Conservation (phyloP, 768 basidiomycete genomes). For the Pholiota microspora region DNA sequence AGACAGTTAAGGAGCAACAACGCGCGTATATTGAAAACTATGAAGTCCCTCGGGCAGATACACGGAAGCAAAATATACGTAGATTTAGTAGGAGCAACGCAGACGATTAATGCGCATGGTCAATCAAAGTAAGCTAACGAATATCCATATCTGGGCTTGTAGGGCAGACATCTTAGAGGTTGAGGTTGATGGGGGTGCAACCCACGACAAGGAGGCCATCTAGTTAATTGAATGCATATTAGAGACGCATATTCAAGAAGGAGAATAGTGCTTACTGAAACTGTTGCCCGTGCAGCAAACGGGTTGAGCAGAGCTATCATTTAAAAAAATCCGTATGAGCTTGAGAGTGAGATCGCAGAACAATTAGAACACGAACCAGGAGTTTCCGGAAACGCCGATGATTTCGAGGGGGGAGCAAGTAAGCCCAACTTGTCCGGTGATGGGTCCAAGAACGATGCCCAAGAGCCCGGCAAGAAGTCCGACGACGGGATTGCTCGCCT, state of each 20-base stretch:
- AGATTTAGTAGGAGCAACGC: too few species aligned
- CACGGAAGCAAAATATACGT: too few species aligned
- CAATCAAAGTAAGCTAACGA: too few species aligned
- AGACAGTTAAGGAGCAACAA: too few species aligned
- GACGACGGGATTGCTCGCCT: neutral
- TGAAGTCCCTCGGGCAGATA: too few species aligned
- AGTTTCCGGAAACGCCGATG: neutral
- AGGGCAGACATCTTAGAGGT: slow-evolving; percentile 40
- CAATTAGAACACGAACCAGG: neutral
- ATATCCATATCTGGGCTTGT: too few species aligned
- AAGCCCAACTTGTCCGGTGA: neutral
- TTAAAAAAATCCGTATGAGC: neutral
- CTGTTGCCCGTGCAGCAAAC: slow-evolving; percentile 24
- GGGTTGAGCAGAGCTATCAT: slow-evolving; percentile 10
- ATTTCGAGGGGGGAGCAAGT: neutral
- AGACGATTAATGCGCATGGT: too few species aligned
- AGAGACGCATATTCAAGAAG: neutral
- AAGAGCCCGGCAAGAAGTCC: neutral
- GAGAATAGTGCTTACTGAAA: neutral
- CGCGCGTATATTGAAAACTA: too few species aligned
- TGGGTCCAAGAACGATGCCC: neutral
- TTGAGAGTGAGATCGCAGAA: neutral
- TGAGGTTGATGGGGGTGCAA: slow-evolving; percentile 9
- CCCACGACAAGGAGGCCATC: slow-evolving; percentile 2
- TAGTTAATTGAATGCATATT: neutral